A percentile compares a stretch with the other conserved stretches of the same genome.
These are phyloP conservation scores for Blastobotrys petasosporus DNA, from an alignment of 1,139 yeast species.

Conservation along the genomic window DNA sequence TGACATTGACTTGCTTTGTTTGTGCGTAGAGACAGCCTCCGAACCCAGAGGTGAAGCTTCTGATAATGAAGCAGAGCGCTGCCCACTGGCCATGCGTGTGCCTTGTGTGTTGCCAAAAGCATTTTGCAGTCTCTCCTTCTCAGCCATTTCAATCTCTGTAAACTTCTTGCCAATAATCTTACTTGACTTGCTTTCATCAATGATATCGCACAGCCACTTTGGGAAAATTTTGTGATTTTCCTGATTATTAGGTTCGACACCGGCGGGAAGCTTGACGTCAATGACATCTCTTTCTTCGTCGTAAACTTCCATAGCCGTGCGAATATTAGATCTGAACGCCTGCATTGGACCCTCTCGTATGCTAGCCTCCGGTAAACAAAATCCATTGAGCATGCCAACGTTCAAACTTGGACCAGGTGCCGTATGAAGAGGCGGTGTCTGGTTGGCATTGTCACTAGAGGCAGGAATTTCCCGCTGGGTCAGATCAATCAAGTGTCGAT, in stretches of 20 bases:
- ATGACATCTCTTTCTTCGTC: conserved; percentile 19
- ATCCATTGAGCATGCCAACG: conserved; percentile 22
- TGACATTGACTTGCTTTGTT: not conserved
- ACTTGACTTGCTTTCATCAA: conserved; percentile 28
- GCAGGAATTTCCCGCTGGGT: conserved; percentile 1
- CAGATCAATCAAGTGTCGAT: conserved; percentile 25
- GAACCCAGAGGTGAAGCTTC: not conserved
- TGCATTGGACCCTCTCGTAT: conserved; percentile 24
- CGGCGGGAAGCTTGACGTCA: conserved; percentile 19
- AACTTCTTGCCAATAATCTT: conserved; percentile 35
- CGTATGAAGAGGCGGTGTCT: conserved; percentile 1
- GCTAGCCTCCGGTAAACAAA: conserved; percentile 23
- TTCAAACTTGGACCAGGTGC: not conserved
- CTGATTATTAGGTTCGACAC: conserved; percentile 3
- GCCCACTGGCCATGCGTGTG: not conserved
- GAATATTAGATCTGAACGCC: conserved; percentile 25
- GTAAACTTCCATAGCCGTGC: conserved; percentile 18
- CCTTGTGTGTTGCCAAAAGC: conserved; percentile 21
- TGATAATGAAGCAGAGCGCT: not conserved
- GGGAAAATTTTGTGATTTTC: conserved; percentile 26
- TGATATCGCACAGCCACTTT: conserved; percentile 32
- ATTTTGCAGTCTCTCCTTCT: conserved; percentile 32
- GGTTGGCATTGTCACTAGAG: not conserved
- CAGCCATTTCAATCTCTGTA: conserved; percentile 35
- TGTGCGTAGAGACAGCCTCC: no score